These are phyloP conservation scores for Lojkania enalia DNA, from an alignment of 2,329 filamentous ascomycete species.

Conservation along the genomic window DNA sequence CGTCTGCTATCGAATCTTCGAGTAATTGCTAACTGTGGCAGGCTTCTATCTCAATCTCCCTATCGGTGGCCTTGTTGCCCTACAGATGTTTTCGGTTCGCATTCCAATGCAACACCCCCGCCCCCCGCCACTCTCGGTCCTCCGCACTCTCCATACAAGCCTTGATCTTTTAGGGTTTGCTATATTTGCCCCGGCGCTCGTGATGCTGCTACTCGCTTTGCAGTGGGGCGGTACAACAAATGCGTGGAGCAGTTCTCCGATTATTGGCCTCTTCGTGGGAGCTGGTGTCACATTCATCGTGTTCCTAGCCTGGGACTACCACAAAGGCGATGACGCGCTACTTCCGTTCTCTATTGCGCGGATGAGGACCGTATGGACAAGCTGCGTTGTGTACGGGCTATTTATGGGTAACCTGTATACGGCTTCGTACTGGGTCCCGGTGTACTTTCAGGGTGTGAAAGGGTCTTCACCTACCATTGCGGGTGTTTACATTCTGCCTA, in stretches of 20 bases:
- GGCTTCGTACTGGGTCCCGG: neutral
- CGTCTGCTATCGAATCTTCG: slow-evolving; percentile 9
- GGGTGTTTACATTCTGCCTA: neutral
- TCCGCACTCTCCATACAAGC: too few species aligned
- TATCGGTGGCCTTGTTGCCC: slow-evolving; percentile 37
- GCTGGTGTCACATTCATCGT: neutral
- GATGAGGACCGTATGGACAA: neutral
- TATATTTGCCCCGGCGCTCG: neutral
- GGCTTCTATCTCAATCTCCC: slow-evolving; percentile 50
- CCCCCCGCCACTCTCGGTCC: too few species aligned
- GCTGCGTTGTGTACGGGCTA: neutral
- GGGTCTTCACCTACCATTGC: neutral
- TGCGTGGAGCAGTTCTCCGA: slow-evolving; percentile 26
- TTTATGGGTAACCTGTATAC: too few species aligned
- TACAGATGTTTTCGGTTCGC: slow-evolving; percentile 40
- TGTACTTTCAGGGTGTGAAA: neutral
- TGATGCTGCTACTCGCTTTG: slow-evolving; percentile 1
- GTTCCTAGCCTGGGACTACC: neutral
- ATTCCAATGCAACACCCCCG: too few species aligned
- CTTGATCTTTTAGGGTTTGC: neutral
- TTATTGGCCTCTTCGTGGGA: neutral
- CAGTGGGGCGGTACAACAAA: slow-evolving; percentile 36
- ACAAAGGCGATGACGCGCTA: neutral
- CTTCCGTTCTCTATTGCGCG: neutral
- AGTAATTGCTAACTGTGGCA: slow-evolving; percentile 8